Conservation (phyloP, 768 basidiomycete species). For the Termitomyces sp. region DNA sequence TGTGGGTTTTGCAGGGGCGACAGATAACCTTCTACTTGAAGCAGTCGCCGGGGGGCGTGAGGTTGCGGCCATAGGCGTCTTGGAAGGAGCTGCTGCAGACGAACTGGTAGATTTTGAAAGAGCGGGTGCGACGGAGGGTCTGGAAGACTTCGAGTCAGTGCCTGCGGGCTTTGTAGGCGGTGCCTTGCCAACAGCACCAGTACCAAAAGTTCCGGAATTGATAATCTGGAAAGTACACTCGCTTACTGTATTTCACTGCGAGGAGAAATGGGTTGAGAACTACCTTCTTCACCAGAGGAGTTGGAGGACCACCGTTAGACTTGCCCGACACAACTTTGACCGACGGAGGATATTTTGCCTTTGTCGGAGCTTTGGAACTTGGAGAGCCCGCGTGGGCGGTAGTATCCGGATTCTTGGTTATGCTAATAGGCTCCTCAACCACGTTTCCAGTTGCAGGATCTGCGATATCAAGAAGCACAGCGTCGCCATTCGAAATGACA, state of each 20-base stretch:
- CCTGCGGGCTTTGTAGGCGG: constrained; percentile 39
- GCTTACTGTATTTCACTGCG: background rate
- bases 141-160: constrained; percentile 1
- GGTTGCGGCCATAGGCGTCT: constrained; percentile 29
- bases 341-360: constrained; percentile 32
- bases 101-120: constrained; percentile 36
- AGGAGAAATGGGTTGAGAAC: constrained; percentile 1
- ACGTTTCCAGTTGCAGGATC: constrained; percentile 12
- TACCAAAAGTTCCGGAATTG: constrained; percentile 63
- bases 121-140: constrained; percentile 22
- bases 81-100: constrained; percentile 32
- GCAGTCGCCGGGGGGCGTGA: constrained; percentile 29
- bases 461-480: constrained; percentile 10
- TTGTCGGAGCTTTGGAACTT: constrained; percentile 27
- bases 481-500: constrained; percentile 8
- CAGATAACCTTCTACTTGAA: constrained; percentile 40
- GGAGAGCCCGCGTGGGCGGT: constrained; percentile 21
- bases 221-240: constrained; percentile 41
- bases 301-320: constrained; percentile 42
- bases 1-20: constrained; percentile 36
- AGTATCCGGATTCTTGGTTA: constrained; percentile 14
- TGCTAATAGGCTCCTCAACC: constrained; percentile 21
- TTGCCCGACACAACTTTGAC: constrained; percentile 43
- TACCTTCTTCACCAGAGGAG: constrained; percentile 70
- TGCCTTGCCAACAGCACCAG: constrained; percentile 45